Evolutionary conservation across 371 early-diverging fungal genomes (phyloP), one percentile per base, ranked within the genome.

Genomic region (Smittium mucronatum): DNA sequence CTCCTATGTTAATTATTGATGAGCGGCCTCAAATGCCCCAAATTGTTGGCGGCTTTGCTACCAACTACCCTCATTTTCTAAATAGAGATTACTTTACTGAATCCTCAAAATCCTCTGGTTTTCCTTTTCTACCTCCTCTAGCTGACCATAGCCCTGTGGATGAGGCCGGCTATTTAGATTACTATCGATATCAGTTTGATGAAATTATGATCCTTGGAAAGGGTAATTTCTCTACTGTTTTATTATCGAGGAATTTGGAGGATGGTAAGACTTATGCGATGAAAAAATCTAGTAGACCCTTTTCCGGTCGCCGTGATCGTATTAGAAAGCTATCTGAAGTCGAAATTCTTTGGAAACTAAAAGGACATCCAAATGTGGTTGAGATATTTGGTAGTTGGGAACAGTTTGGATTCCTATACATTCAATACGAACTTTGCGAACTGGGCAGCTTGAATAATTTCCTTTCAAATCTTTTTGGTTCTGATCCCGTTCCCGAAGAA

Each of bases 401-500:
- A 71, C 94, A 96, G 76, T 80, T 81, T 47, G 95, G 94, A 1
- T 81, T 83, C 72, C 81, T 97, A 36, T 93, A 88, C 75, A 80
- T 98, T 69, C 91, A 94, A 75, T 85, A 89, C 75, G 95, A 94
- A 74, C 81, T 93, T 26, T 95, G 95, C 77, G 83, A 81, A 89
- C 80, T 90, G 80, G 90, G 90, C 81, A 72, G 71, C 61, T 67
- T 78, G 8, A 66, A 72, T 57, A 69, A 32, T 33, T 73, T 72
- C 34, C 71, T 80, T 35, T 73, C 81, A 58, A 68, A 60, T 34
- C 69, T 59, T 2, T 72, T 70, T 1, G 67, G 70, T 33, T 77
- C 77, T 28, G 75, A 68, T 15, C 81, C 81, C 26, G 71, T 92
- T 33, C 73, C 82, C 15, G 93, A 93, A 75, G 71, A 74, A 1